phyloP scores from a whole-genome alignment of 108 stramenopile species.

The Chaetoceros muelleri region DNA sequence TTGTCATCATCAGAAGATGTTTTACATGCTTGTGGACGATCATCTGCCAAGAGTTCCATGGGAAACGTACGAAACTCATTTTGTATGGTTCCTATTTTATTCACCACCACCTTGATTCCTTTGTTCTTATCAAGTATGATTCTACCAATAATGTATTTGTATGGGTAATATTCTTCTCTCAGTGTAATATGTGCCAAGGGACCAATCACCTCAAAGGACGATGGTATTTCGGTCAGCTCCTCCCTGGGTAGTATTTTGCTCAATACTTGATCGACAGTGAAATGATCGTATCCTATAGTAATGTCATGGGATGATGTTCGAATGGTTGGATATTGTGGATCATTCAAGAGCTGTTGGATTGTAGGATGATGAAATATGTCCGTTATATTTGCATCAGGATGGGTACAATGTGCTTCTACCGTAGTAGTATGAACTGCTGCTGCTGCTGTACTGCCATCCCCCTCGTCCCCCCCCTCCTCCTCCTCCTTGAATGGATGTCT shows the following conservation, averaged over 20 bases:
- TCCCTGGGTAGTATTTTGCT: constrained; percentile 39
- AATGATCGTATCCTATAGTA: constrained; percentile 32
- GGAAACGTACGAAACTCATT: constrained; percentile 92
- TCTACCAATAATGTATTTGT: constrained; percentile 84
- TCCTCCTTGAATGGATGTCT: constrained; percentile 6
- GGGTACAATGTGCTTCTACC: background rate
- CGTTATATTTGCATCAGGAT: constrained; percentile 9
- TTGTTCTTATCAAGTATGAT: constrained; percentile 90
- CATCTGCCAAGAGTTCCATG: constrained; percentile 91
- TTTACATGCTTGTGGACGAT: constrained; percentile 5
- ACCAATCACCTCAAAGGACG: constrained; percentile 89
- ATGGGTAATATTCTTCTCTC: constrained; percentile 75
- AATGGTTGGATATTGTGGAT: constrained; percentile 2
- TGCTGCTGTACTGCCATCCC: no score
- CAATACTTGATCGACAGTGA: constrained; percentile 71
- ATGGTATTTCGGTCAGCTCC: constrained; percentile 51
- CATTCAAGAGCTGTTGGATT: constrained; percentile 9
- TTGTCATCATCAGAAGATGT: constrained; percentile 7
- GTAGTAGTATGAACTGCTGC: no score
- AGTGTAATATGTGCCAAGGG: constrained; percentile 96
- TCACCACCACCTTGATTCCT: constrained; percentile 85
- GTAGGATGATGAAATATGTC: constrained; percentile 19
- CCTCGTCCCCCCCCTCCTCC: constrained; percentile 4
- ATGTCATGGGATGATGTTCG: constrained; percentile 10
- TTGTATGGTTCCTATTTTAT: constrained; percentile 89